Percentiles rank a stretch among this genome's conserved stretches.
Evolutionary conservation across 306 rosid genomes (phyloP).

Genomic region (Cucumis melo): DNA sequence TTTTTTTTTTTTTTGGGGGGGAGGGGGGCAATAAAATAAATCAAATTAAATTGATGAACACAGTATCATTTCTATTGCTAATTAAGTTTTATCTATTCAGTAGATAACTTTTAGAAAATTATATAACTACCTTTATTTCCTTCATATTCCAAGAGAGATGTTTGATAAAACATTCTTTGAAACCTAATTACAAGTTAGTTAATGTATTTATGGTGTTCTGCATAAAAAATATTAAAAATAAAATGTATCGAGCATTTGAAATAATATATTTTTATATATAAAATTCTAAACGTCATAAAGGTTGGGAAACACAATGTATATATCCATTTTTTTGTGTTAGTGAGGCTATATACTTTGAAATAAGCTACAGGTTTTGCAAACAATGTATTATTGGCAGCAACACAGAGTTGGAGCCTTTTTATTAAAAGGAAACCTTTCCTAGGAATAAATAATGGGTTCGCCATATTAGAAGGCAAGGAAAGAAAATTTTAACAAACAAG

Average conservation of each 20-base stretch:
- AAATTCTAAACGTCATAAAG: background rate
- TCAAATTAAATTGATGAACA: background rate
- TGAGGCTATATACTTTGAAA: background rate
- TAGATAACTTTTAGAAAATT: background rate
- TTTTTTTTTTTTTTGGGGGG: background rate
- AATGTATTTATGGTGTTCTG: background rate
- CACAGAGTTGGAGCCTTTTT: background rate
- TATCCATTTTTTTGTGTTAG: background rate
- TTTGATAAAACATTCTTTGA: background rate
- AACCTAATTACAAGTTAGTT: background rate
- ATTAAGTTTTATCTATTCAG: background rate
- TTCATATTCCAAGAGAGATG: background rate
- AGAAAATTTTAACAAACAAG: background rate
- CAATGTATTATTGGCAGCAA: background rate
- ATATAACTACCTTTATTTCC: background rate
- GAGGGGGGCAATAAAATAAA: background rate
- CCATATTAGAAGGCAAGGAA: background rate
- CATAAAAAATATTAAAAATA: background rate
- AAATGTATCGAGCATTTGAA: background rate
- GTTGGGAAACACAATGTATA: background rate
- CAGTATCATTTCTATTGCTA: background rate
- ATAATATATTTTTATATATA: background rate
- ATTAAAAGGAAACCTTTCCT: background rate
- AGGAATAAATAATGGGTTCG: background rate
- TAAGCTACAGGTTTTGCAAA: background rate